These are phyloP conservation scores for Nemania diffusa DNA, from an alignment of 2,329 filamentous ascomycete species.

Conservation along the genomic window DNA sequence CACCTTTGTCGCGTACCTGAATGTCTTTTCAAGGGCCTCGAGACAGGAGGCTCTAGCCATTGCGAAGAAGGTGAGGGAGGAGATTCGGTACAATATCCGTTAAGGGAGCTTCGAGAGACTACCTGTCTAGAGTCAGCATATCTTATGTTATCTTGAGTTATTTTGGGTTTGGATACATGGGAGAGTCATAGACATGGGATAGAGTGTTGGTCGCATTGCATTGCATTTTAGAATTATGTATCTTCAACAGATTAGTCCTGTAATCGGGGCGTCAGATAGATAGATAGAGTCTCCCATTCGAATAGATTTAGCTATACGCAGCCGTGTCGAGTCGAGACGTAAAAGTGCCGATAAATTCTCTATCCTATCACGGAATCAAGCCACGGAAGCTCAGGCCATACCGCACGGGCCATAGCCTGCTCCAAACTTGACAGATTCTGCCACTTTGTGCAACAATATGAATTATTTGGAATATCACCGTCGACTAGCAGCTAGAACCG, in stretches of 20 bases:
- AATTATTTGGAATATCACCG: background rate
- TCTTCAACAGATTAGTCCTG: constrained; percentile 9
- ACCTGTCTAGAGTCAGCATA: too few relatives aligned
- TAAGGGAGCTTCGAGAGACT: constrained; percentile 16
- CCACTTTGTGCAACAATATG: background rate
- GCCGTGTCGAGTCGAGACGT: too few relatives aligned
- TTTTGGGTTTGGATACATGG: background rate
- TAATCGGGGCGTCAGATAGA: background rate
- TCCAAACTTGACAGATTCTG: background rate
- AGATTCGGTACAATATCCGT: constrained; percentile 42
- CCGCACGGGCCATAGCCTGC: background rate
- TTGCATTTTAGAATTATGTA: background rate
- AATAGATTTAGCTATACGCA: background rate
- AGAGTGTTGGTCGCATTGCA: too few relatives aligned
- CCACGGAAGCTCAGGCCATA: background rate
- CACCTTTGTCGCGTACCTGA: constrained; percentile 47
- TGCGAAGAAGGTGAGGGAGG: constrained; percentile 39
- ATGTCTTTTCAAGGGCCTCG: constrained; percentile 44
- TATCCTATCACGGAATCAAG: background rate
- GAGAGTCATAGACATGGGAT: background rate
- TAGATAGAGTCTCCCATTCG: background rate
- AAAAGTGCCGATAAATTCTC: too few relatives aligned
- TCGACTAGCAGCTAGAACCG: background rate
- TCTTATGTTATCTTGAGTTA: background rate
- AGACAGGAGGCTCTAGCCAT: constrained; percentile 41